These are phyloP conservation scores for Nicotiana benthamiana DNA, from an alignment of 257 asterid genomes.

Conservation along the genomic window DNA sequence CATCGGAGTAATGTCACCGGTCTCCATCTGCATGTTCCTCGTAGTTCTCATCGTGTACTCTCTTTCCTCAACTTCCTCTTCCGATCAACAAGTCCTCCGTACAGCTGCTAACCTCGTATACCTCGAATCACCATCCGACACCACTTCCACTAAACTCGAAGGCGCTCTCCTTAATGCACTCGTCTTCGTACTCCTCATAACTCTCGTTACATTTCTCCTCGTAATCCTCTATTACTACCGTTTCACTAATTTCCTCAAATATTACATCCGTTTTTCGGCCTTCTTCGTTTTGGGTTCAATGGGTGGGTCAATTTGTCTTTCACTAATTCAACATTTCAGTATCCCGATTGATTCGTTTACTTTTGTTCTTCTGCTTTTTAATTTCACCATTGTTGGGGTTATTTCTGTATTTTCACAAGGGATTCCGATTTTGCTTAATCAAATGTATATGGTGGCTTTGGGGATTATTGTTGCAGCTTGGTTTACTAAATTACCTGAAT, in stretches of 20 bases:
- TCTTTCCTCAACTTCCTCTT: slow-evolving; percentile 43
- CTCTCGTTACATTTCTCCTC: slow-evolving; percentile 68
- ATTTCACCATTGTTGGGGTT: slow-evolving; percentile 67
- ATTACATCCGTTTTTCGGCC: slow-evolving; percentile 82
- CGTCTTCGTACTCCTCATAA: slow-evolving; percentile 64
- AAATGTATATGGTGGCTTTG: slow-evolving; percentile 62
- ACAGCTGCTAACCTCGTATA: slow-evolving; percentile 87
- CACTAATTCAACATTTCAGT: slow-evolving; percentile 54
- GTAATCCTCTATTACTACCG: slow-evolving; percentile 83
- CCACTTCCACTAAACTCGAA: slow-evolving; percentile 67
- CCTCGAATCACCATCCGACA: slow-evolving; percentile 67
- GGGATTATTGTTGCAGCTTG: slow-evolving; percentile 90
- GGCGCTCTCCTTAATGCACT: slow-evolving; percentile 73
- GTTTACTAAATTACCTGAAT: slow-evolving; percentile 87
- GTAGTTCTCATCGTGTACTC: slow-evolving; percentile 86
- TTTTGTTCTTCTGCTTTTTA: slow-evolving; percentile 44
- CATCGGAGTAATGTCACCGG: slow-evolving; percentile 91
- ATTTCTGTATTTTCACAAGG: slow-evolving; percentile 67
- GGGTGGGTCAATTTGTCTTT: slow-evolving; percentile 75
- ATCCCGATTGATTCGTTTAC: slow-evolving; percentile 75
- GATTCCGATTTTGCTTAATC: slow-evolving; percentile 71
- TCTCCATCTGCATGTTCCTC: slow-evolving; percentile 85
- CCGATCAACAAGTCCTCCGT: slow-evolving; percentile 41
- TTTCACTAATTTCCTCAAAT: slow-evolving; percentile 61
- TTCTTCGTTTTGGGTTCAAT: slow-evolving; percentile 57